Evolutionary conservation across 2,329 filamentous ascomycete genomes (phyloP).

Genomic region (Diplodia corticola): DNA sequence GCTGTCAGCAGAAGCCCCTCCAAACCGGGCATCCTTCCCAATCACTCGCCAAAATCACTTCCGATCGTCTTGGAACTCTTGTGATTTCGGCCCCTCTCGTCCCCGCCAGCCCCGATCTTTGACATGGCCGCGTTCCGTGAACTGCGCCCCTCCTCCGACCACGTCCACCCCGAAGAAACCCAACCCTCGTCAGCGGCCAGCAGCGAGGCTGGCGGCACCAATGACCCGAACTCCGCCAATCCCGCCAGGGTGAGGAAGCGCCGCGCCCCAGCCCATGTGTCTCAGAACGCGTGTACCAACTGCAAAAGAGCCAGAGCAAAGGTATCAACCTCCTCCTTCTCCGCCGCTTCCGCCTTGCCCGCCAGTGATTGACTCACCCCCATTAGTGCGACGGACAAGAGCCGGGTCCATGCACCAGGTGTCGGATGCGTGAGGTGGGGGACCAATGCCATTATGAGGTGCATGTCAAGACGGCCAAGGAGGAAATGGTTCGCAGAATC

Average conservation of each 20-base stretch:
- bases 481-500: slow-evolving; percentile 32
- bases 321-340: slow-evolving; percentile 24
- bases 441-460: slow-evolving; percentile 33
- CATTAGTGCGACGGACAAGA: slow-evolving; percentile 33
- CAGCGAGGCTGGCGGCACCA: slow-evolving; percentile 14
- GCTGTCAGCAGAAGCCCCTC: not conserved
- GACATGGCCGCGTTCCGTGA: slow-evolving; percentile 27
- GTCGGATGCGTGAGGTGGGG: slow-evolving; percentile 27
- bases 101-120: not conserved
- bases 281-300: slow-evolving; percentile 33
- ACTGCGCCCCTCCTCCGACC: slow-evolving; percentile 24
- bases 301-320: slow-evolving; percentile 35
- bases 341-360: not conserved
- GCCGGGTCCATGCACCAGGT: slow-evolving; percentile 29
- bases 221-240: slow-evolving; percentile 7
- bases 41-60: not conserved
- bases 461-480: slow-evolving; percentile 34
- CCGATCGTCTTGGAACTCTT: not conserved
- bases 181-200: slow-evolving; percentile 16
- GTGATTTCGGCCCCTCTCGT: not conserved
- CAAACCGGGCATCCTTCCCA: not conserved
- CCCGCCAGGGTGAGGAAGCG: slow-evolving; percentile 21
- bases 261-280: slow-evolving; percentile 29
- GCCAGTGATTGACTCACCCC: not conserved
- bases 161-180: slow-evolving; percentile 9